Conservation (phyloP, 23 red algal species). For the Gracilariopsis chorda region DNA sequence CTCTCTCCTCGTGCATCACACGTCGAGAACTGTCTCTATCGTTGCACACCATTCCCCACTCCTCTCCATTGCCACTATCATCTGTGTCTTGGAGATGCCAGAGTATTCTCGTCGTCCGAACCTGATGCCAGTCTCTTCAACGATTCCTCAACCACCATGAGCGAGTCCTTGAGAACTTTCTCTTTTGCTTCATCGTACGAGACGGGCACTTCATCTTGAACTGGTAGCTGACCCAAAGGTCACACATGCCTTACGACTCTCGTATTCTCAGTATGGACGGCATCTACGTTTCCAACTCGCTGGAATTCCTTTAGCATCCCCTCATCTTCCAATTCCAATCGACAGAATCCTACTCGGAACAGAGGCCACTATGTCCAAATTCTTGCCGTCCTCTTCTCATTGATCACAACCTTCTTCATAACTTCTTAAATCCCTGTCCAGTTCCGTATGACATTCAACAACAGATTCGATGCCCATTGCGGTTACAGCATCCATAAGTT, state of each 20-base stretch:
- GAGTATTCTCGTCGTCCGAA: too few relatives aligned
- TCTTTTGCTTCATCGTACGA: background rate
- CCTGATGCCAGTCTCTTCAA: too few relatives aligned
- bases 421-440: constrained; percentile 71
- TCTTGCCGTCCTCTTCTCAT: background rate
- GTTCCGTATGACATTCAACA: constrained; percentile 79
- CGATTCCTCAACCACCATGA: background rate
- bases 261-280: background rate
- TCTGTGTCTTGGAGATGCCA: too few relatives aligned
- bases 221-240: background rate
- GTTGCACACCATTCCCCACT: too few relatives aligned
- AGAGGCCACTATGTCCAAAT: background rate
- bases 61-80: too few relatives aligned
- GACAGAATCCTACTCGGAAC: background rate
- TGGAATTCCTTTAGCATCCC: background rate
- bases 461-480: constrained; percentile 80
- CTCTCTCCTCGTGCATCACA: too few relatives aligned
- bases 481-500: constrained; percentile 79
- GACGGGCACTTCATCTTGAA: background rate
- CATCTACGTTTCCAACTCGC: background rate
- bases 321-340: background rate
- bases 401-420: too few relatives aligned
- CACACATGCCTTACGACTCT: background rate
- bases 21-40: too few relatives aligned
- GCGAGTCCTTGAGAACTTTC: background rate